Conservation (phyloP, 1,139 yeast species). For the Blastobotrys capitulatus region DNA sequence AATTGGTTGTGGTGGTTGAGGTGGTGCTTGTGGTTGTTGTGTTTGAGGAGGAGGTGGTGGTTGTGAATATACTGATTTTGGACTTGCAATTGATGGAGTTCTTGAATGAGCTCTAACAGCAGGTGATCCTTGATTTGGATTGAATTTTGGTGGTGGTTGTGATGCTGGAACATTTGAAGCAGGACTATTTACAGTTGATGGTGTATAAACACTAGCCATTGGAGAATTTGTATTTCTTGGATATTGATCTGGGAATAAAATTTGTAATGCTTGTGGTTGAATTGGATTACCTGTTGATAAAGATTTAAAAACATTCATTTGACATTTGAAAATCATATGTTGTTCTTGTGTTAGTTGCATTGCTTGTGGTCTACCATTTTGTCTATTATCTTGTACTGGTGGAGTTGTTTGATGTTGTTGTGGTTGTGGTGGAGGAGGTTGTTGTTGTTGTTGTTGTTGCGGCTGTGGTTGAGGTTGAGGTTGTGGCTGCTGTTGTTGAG, state of each 20-base stretch:
- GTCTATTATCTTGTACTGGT: conserved; percentile 4
- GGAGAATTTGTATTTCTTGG: conserved; percentile 7
- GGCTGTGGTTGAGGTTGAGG: not conserved
- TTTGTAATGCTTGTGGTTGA: conserved; percentile 42
- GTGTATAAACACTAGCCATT: conserved; percentile 12
- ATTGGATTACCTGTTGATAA: conserved; percentile 67
- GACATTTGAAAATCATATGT: conserved; percentile 52
- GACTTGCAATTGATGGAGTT: conserved; percentile 1
- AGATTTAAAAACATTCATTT: conserved; percentile 67
- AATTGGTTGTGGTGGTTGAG: conserved; percentile 1
- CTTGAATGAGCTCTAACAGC: not conserved
- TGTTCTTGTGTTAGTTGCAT: conserved; percentile 40
- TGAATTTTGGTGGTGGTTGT: not conserved
- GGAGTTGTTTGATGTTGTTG: not conserved
- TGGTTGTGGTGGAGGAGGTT: not conserved
- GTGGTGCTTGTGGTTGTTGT: not conserved
- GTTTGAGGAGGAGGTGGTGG: conserved; percentile 21
- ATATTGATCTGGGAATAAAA: conserved; percentile 26
- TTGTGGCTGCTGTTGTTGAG: conserved; percentile 6
- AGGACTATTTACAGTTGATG: conserved; percentile 15
- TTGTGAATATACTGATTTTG: conserved; percentile 13
- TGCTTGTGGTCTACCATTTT: conserved; percentile 15
- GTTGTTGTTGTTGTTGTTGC: conserved; percentile 5
- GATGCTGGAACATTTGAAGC: conserved; percentile 11
- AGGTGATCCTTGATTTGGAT: no score